Base-by-base conservation (phyloP, 2,329 filamentous ascomycete species). In the Talaromyces sp. region DNA sequence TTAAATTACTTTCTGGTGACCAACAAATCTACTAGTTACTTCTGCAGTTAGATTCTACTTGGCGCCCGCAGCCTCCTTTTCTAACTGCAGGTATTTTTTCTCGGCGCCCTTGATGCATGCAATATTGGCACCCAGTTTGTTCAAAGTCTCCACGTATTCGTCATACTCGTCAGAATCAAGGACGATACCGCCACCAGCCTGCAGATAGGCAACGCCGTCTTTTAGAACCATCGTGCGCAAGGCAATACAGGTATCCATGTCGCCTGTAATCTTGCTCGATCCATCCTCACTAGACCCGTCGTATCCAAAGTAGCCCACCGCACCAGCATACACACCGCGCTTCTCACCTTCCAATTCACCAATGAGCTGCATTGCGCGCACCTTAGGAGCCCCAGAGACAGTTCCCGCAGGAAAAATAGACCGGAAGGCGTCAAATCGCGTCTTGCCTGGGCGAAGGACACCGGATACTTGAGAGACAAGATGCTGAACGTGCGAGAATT, bases 331-430 rank as follows among this genome's bases (percentile, higher is more conserved):
- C 43, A 98, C 88, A 50, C 95, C 94, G 63, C 95, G 85, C 83
- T 97, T 97, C 84, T 98, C 95, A 68, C 86, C 83, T 80, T 99
- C 95, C 54, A 98, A 82, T 81, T 98, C 94, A 59, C 91, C 93
- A 72, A 99, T 99, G 67, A 99, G 83, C 80, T 97, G 91, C 95
- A 99, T 99, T 3, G 95, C 95, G 67, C 89, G 88, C 64, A 99
- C 93, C 81, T 99, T 99, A 65, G 95, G 95, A 3, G 95, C 94
- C 5, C 95, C 95, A 19, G 91, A 95, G 35, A 98, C 94, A 0
- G 95, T 99, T 65, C 95, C 95, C 4, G 95, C 95, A 0, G 95
- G 95, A 82, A 99, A 99, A 72, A 99, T 97, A 69, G 91, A 93
- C 43, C 94, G 87, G 81, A 99, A 96, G 9, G 95, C 95, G 75